Evolutionary conservation across 306 rosid species (phyloP).

Genomic region (Fragaria ananassa): DNA sequence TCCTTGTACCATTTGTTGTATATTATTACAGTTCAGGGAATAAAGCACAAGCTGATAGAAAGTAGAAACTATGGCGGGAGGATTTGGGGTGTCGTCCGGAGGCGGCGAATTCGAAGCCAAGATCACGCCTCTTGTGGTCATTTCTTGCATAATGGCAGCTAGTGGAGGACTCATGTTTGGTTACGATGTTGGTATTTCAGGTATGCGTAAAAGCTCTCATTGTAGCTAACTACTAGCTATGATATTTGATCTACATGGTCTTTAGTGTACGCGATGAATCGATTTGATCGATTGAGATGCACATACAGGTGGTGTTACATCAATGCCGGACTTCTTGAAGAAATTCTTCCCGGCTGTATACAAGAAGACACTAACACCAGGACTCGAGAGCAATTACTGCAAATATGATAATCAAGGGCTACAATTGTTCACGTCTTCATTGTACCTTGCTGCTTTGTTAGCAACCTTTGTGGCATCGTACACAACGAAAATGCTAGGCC

Average conservation of each 20-base stretch:
- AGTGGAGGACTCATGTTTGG: constrained; percentile 30
- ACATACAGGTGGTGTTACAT: constrained; percentile 56
- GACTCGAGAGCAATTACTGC: constrained; percentile 52
- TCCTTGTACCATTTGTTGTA: background rate
- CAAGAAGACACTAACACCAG: constrained; percentile 23
- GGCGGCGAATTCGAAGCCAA: constrained; percentile 16
- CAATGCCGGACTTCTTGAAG: constrained; percentile 46
- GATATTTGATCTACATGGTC: background rate
- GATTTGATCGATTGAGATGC: background rate
- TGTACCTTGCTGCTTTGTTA: constrained; percentile 53
- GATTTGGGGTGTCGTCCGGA: constrained; percentile 4
- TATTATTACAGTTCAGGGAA: background rate
- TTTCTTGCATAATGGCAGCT: constrained; percentile 27
- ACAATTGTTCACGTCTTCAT: constrained; percentile 66
- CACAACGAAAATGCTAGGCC: constrained; percentile 45
- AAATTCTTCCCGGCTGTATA: constrained; percentile 57
- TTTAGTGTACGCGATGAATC: background rate
- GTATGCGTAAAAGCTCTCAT: background rate
- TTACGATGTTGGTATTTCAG: constrained; percentile 24
- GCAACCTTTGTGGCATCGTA: constrained; percentile 56
- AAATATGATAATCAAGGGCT: constrained; percentile 56
- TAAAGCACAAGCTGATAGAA: background rate
- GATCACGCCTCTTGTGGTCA: constrained; percentile 21
- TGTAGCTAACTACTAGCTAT: background rate
- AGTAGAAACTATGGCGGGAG: constrained; percentile 10